Evolutionary conservation across 805 yeast genomes (phyloP).

Genomic region (Candida hungchunana): DNA sequence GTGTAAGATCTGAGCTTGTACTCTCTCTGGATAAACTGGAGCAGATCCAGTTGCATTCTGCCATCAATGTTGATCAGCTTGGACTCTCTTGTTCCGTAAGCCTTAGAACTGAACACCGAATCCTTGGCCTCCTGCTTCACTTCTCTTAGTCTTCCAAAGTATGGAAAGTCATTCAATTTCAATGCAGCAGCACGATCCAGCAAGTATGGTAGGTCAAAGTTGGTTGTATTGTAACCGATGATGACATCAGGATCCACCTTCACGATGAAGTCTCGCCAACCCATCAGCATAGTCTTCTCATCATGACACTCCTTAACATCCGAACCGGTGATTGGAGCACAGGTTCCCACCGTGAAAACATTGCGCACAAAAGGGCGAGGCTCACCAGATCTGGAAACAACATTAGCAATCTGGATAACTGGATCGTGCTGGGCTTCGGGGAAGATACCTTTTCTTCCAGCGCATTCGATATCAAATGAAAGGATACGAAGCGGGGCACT

Average conservation of each 20-base stretch:
- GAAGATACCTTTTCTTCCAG: constrained; percentile 94
- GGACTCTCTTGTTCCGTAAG: constrained; percentile 93
- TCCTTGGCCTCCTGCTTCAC: constrained; percentile 77
- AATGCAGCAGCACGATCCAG: constrained; percentile 82
- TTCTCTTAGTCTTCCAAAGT: constrained; percentile 69
- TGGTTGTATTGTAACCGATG: constrained; percentile 92
- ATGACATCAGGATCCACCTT: constrained; percentile 92
- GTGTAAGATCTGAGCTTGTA: constrained; percentile 93
- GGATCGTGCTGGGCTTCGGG: constrained; percentile 94
- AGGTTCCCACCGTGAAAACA: constrained; percentile 88
- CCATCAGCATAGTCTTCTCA: constrained; percentile 78
- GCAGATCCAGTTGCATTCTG: constrained; percentile 87
- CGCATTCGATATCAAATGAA: constrained; percentile 97
- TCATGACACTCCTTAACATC: constrained; percentile 71
- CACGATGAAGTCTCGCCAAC: constrained; percentile 83
- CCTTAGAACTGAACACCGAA: constrained; percentile 84
- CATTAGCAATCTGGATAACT: constrained; percentile 96
- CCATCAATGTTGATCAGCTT: constrained; percentile 93
- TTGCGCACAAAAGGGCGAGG: constrained; percentile 87
- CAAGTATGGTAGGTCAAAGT: constrained; percentile 92
- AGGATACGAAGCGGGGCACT: constrained; percentile 91
- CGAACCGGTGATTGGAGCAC: constrained; percentile 92
- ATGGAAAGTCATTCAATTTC: constrained; percentile 65
- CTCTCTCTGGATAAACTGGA: constrained; percentile 92
- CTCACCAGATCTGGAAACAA: constrained; percentile 80